Conservation (phyloP, 306 rosid genomes). For the Dalbergia cochinchinensis region DNA sequence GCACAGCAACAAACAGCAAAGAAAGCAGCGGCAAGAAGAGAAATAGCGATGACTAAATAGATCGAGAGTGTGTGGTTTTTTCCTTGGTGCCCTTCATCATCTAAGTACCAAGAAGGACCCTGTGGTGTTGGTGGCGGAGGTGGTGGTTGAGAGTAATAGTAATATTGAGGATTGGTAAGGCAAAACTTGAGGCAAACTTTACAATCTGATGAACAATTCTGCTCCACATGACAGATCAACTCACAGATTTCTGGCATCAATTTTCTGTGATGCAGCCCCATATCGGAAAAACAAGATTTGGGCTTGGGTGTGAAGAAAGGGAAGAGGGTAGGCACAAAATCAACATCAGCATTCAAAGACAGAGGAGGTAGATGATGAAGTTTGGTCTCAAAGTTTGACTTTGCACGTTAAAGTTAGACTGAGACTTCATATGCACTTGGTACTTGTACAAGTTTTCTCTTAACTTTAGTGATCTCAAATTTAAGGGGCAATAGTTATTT, state of each 20-base stretch:
- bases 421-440: not conserved
- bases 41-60: conserved; percentile 25
- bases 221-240: not conserved
- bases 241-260: not conserved
- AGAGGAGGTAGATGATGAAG: not conserved
- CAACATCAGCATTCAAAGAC: not conserved
- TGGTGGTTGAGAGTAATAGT: not conserved
- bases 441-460: too few relatives aligned
- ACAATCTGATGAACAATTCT: conserved; percentile 35
- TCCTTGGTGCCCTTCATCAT: not conserved
- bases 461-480: too few relatives aligned
- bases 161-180: not conserved
- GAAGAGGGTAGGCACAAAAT: conserved; percentile 10
- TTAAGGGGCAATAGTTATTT: too few relatives aligned
- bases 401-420: not conserved
- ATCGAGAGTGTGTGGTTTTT: conserved; percentile 2
- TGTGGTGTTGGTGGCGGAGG: conserved; percentile 27
- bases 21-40: conserved; percentile 50
- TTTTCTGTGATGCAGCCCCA: conserved; percentile 54
- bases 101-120: not conserved
- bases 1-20: conserved; percentile 49
- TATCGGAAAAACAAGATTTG: conserved; percentile 12
- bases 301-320: not conserved
- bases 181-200: not conserved
- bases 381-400: conserved; percentile 46